phyloP scores from a whole-genome alignment of 1,284 basidiomycete species.

The Omphalotus olearius region DNA sequence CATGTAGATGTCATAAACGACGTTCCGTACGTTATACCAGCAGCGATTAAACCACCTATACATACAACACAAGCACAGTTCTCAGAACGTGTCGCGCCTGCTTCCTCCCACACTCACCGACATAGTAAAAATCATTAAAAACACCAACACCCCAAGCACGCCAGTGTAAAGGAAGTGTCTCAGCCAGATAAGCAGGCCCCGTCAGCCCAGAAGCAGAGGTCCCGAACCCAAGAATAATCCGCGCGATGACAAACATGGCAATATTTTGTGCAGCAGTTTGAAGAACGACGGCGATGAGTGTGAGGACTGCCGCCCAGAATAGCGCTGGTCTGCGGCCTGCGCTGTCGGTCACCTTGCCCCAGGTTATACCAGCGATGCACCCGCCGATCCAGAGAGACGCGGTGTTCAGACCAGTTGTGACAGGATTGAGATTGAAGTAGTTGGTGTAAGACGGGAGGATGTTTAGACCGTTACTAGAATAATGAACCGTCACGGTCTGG shows the following conservation, averaged over 20 bases:
- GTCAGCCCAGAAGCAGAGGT: conserved; percentile 20
- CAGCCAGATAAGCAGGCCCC: conserved; percentile 21
- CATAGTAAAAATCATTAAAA: conserved; percentile 17
- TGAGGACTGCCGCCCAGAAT: conserved; percentile 13
- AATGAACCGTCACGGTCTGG: neutral
- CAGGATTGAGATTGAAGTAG: conserved; percentile 18
- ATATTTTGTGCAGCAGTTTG: conserved; percentile 19
- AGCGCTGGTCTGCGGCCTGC: conserved; percentile 10
- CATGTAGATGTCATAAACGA: conserved; percentile 19
- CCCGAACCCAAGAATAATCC: conserved; percentile 20
- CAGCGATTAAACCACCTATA: conserved; percentile 16
- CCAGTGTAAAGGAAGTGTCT: conserved; percentile 20
- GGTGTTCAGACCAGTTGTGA: conserved; percentile 17
- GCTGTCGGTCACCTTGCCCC: conserved; percentile 19
- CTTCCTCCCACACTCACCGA: conserved; percentile 11
- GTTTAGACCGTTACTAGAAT: conserved; percentile 18
- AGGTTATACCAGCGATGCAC: conserved; percentile 20
- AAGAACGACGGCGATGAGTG: conserved; percentile 17
- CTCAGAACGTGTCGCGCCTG: no score
- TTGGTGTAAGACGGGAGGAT: conserved; percentile 19
- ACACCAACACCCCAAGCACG: conserved; percentile 22
- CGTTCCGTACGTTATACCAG: conserved; percentile 18
- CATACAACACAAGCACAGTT: neutral
- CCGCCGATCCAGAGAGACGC: conserved; percentile 22
- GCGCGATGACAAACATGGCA: conserved; percentile 19